Percentiles rank a stretch among this genome's conserved stretches.
Conservation (phyloP, 805 yeast species). For the Lachancea mirantina region DNA sequence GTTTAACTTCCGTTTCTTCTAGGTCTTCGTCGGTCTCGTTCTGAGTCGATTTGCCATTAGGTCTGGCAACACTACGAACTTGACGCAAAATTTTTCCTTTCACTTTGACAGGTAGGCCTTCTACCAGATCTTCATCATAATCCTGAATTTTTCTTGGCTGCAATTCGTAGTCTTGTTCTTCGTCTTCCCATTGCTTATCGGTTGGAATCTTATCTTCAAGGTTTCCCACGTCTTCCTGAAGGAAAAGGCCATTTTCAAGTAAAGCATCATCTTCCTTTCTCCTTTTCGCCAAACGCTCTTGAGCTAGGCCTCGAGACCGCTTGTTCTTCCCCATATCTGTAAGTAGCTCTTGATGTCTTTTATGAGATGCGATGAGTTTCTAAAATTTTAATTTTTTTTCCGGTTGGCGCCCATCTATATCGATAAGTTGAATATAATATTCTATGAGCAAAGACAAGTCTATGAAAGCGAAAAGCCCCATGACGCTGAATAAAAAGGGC, state of each 20-base stretch:
- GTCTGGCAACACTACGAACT: conserved; percentile 13
- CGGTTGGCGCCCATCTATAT: not conserved
- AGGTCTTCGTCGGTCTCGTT: conserved; percentile 14
- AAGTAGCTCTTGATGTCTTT: not conserved
- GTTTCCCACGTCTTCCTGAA: conserved; percentile 18
- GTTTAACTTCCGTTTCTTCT: conserved; percentile 20
- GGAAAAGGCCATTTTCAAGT: conserved; percentile 20
- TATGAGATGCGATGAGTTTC: conserved; percentile 12
- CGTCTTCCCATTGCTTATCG: conserved; percentile 50
- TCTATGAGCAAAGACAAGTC: too few species aligned
- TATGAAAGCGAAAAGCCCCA: too few species aligned
- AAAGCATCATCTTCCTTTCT: conserved; percentile 29
- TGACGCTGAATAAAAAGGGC: too few species aligned
- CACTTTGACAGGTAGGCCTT: conserved; percentile 73
- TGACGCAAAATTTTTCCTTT: conserved; percentile 67
- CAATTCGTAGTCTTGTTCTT: conserved; percentile 73
- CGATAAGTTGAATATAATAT: too few species aligned
- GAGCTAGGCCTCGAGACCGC: conserved; percentile 23
- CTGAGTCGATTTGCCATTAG: conserved; percentile 11
- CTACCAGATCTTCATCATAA: conserved; percentile 40
- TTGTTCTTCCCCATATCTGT: conserved; percentile 21
- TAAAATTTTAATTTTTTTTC: not conserved
- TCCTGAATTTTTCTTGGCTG: conserved; percentile 52
- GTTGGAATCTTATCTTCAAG: conserved; percentile 11
- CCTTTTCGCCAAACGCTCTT: conserved; percentile 25